These are phyloP conservation scores for Malus sieversii DNA, from an alignment of 306 rosid species.

Conservation along the genomic window DNA sequence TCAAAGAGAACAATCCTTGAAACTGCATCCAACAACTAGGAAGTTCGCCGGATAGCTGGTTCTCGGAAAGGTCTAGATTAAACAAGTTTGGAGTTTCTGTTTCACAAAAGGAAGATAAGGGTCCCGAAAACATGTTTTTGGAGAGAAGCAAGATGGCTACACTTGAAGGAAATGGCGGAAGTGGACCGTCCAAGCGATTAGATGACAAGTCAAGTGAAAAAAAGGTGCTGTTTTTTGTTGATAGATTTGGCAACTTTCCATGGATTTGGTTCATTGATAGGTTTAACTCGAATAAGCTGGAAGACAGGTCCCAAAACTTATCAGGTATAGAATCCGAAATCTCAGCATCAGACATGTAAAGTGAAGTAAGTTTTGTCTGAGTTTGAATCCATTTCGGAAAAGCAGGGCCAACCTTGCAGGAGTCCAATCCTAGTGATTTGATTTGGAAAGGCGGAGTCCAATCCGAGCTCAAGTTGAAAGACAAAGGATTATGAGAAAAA, in stretches of 20 bases:
- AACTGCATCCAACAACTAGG: constrained; percentile 6
- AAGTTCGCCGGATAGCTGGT: neutral
- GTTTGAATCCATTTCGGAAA: constrained; percentile 38
- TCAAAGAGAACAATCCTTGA: neutral
- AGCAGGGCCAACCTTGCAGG: constrained; percentile 21
- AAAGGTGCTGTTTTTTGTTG: neutral
- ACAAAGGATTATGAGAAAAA: constrained; percentile 2
- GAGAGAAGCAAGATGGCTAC: neutral
- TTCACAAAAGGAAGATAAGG: neutral
- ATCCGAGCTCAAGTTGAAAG: constrained; percentile 19
- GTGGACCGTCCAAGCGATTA: constrained; percentile 9
- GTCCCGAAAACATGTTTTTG: constrained; percentile 8
- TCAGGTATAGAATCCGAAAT: constrained; percentile 16
- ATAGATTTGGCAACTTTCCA: constrained; percentile 12
- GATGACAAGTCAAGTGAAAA: constrained; percentile 5
- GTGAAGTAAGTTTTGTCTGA: neutral
- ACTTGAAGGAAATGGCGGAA: constrained; percentile 3
- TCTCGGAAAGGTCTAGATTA: constrained; percentile 14
- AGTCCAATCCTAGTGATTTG: accelerated
- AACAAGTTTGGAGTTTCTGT: accelerated
- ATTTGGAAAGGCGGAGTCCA: constrained; percentile 32
- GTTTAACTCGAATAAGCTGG: neutral
- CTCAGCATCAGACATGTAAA: neutral
- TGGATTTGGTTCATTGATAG: constrained; percentile 19
- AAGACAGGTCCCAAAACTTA: constrained; percentile 17